Evolutionary conservation across 768 basidiomycete species (phyloP).

Genomic region (Mycena belliarum): DNA sequence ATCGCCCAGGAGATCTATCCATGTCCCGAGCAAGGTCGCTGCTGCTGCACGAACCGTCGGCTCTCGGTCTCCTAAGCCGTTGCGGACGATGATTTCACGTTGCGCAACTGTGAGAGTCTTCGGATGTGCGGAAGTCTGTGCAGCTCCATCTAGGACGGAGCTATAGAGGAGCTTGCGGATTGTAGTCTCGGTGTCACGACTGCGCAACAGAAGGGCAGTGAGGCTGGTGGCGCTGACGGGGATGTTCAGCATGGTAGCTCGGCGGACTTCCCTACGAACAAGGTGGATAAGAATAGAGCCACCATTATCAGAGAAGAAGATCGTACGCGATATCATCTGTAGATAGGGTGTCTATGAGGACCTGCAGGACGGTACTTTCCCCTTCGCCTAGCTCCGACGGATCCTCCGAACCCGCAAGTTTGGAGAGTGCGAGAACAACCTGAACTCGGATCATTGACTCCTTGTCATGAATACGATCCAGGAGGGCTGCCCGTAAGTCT

Average conservation of each 20-base stretch:
- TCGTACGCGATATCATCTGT: slow-evolving; percentile 79
- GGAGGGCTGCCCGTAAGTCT: slow-evolving; percentile 57
- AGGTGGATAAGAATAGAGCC: neutral
- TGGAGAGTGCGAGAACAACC: slow-evolving; percentile 77
- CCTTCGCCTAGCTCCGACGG: slow-evolving; percentile 49
- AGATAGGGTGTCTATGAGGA: slow-evolving; percentile 66
- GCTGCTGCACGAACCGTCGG: slow-evolving; percentile 70
- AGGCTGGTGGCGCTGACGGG: slow-evolving; percentile 58
- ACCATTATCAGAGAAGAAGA: neutral
- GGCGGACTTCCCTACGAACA: slow-evolving; percentile 77
- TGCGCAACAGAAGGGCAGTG: slow-evolving; percentile 68
- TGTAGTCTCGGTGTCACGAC: slow-evolving; percentile 74
- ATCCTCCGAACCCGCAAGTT: slow-evolving; percentile 73
- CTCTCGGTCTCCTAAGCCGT: slow-evolving; percentile 89
- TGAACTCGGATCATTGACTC: slow-evolving; percentile 77
- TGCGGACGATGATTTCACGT: slow-evolving; percentile 73
- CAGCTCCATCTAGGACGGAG: slow-evolving; percentile 43
- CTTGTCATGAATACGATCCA: slow-evolving; percentile 79
- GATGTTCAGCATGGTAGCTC: slow-evolving; percentile 72
- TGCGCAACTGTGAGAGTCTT: slow-evolving; percentile 67
- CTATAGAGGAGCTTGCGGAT: slow-evolving; percentile 77
- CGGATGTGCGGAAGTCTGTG: slow-evolving; percentile 62
- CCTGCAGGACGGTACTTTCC: slow-evolving; percentile 54
- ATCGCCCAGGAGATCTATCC: slow-evolving; percentile 65
- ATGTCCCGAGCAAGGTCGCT: slow-evolving; percentile 66